These are phyloP conservation scores for Vicia faba DNA, from an alignment of 306 rosid species.

Conservation along the genomic window DNA sequence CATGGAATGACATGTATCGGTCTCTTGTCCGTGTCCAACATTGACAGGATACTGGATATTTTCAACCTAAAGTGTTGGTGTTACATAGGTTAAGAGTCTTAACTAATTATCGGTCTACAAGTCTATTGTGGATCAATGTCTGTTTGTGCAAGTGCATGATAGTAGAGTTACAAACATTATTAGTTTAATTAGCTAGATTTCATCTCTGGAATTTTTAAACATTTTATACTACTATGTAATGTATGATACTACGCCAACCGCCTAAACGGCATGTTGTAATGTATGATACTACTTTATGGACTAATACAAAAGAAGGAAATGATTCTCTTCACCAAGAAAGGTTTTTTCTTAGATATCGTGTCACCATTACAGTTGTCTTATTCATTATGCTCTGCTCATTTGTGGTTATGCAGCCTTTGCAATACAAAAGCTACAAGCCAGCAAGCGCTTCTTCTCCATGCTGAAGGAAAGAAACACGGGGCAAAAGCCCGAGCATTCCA, in stretches of 20 bases:
- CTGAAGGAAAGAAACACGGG: conserved; percentile 97
- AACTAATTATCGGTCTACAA: conserved; percentile 7
- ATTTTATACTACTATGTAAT: not conserved
- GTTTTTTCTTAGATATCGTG: not conserved
- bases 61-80: too few relatives aligned
- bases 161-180: conserved; percentile 6
- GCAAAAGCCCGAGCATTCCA: conserved; percentile 79
- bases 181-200: conserved; percentile 26
- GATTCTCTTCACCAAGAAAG: not conserved
- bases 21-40: too few relatives aligned
- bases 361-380: conserved; percentile 17
- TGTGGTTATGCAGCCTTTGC: conserved; percentile 69
- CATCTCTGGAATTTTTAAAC: not conserved
- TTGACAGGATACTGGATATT: too few relatives aligned
- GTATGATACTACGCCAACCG: not conserved
- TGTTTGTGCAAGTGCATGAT: conserved; percentile 2
- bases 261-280: not conserved
- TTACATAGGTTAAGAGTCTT: not conserved
- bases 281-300: conserved; percentile 7
- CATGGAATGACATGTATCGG: too few relatives aligned
- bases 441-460: conserved; percentile 90
- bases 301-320: conserved; percentile 2
- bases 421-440: conserved; percentile 79
- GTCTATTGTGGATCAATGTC: not conserved
- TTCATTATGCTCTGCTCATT: conserved; percentile 12